Evolutionary conservation across 1,284 basidiomycete genomes (phyloP).

Genomic region (Trichosporon sp.): DNA sequence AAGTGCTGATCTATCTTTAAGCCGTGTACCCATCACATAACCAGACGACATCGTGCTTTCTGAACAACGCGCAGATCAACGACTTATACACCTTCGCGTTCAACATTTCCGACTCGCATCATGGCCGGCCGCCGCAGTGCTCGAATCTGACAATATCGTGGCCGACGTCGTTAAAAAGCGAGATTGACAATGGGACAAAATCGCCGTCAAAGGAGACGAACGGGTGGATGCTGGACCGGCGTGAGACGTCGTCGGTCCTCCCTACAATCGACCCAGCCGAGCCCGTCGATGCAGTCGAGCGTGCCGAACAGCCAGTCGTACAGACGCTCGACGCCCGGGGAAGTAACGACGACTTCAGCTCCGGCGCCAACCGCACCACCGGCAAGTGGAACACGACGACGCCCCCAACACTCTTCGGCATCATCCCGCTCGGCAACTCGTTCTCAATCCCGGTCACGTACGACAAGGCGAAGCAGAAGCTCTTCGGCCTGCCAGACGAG

Average conservation of each 20-base stretch:
- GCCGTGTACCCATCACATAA: slow-evolving; percentile 24
- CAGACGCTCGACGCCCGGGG: not conserved
- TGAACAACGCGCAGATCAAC: slow-evolving; percentile 31
- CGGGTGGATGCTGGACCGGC: not conserved
- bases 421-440: slow-evolving; percentile 45
- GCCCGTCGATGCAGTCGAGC: not conserved
- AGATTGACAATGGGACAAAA: slow-evolving; percentile 8
- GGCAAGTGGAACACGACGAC: slow-evolving; percentile 35
- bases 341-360: slow-evolving; percentile 8
- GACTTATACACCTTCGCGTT: slow-evolving; percentile 43
- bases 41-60: slow-evolving; percentile 31
- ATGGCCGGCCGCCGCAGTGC: slow-evolving; percentile 38
- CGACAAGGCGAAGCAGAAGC: slow-evolving; percentile 22
- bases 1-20: slow-evolving; percentile 12
- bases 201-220: not conserved
- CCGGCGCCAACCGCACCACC: slow-evolving; percentile 10
- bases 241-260: too few relatives aligned
- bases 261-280: not conserved
- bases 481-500: slow-evolving; percentile 26
- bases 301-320: not conserved
- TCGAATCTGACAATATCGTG: slow-evolving; percentile 41
- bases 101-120: slow-evolving; percentile 32
- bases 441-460: slow-evolving; percentile 45
- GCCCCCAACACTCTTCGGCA: slow-evolving; percentile 44
- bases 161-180: slow-evolving; percentile 38